Percentiles rank a stretch among this genome's conserved stretches.
Conservation (phyloP, 2,329 filamentous ascomycete genomes). For the Nannizziopsis arthrosporioides region DNA sequence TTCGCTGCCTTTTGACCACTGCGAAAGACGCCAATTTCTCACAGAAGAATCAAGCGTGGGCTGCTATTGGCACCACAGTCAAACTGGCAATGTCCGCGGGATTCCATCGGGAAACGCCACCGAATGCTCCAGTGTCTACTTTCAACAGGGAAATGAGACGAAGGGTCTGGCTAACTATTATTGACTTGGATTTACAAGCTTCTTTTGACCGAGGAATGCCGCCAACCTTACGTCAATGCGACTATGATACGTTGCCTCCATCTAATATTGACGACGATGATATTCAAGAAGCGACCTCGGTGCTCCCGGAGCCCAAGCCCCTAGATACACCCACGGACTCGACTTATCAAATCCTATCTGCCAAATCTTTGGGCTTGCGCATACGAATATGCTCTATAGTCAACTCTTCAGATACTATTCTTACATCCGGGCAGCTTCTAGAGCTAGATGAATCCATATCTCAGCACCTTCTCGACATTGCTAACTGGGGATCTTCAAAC, state of each 20-base stretch:
- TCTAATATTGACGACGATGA: constrained; percentile 42
- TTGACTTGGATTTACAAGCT: constrained; percentile 46
- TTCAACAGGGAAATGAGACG: constrained; percentile 40
- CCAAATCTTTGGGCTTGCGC: constrained; percentile 19
- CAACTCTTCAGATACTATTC: constrained; percentile 16
- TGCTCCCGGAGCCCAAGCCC: constrained; percentile 23
- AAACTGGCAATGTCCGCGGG: constrained; percentile 44
- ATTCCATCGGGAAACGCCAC: constrained; percentile 35
- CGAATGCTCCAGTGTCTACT: constrained; percentile 25
- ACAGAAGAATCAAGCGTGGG: constrained; percentile 45
- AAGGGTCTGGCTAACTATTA: constrained; percentile 46
- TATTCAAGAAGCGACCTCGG: constrained; percentile 28
- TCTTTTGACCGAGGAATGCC: constrained; percentile 46
- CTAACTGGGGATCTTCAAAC: constrained; percentile 21
- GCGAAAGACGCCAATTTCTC: constrained; percentile 42
- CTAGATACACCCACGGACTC: constrained; percentile 28
- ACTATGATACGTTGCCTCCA: constrained; percentile 41
- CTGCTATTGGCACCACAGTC: constrained; percentile 40
- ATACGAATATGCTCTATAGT: constrained; percentile 18
- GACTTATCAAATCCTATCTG: constrained; percentile 25
- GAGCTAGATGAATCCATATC: constrained; percentile 31
- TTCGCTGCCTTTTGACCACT: constrained; percentile 41
- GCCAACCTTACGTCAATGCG: constrained; percentile 32
- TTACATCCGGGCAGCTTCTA: constrained; percentile 29
- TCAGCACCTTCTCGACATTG: constrained; percentile 26